Conservation (phyloP, 2,329 filamentous ascomycete species). For the Trichoderma pleuroti region DNA sequence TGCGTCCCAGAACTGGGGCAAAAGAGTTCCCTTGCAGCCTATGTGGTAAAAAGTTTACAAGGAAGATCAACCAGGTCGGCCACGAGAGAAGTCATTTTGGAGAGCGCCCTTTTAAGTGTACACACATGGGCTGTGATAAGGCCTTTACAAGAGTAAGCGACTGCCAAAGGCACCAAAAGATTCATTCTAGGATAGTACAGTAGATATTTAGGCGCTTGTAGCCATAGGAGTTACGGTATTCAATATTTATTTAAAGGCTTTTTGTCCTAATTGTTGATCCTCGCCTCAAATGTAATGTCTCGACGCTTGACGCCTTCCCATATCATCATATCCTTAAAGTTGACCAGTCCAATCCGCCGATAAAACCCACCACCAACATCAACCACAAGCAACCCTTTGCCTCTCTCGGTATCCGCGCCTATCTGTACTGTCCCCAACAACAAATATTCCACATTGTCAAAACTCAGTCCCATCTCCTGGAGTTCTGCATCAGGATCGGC, state of each 20-base stretch:
- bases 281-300: not conserved
- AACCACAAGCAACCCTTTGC: not conserved
- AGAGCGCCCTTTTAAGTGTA: not conserved
- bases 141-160: not conserved
- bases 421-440: not conserved
- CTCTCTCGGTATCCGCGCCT: not conserved
- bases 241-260: not conserved
- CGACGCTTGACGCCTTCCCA: not conserved
- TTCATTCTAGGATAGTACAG: not conserved
- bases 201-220: not conserved
- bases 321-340: not conserved
- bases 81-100: conserved; percentile 11
- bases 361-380: not conserved
- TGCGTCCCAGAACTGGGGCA: not conserved
- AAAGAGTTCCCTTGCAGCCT: not conserved
- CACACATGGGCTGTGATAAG: not conserved
- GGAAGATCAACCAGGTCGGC: not conserved
- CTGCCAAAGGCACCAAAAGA: not conserved
- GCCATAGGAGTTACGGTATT: not conserved
- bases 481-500: not conserved
- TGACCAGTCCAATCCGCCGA: not conserved
- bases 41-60: not conserved
- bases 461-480: not conserved
- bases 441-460: not conserved
- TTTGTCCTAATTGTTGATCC: not conserved